Evolutionary conservation across 2,329 filamentous ascomycete genomes (phyloP).

Genomic region (Beauveria rudraprayagi): DNA sequence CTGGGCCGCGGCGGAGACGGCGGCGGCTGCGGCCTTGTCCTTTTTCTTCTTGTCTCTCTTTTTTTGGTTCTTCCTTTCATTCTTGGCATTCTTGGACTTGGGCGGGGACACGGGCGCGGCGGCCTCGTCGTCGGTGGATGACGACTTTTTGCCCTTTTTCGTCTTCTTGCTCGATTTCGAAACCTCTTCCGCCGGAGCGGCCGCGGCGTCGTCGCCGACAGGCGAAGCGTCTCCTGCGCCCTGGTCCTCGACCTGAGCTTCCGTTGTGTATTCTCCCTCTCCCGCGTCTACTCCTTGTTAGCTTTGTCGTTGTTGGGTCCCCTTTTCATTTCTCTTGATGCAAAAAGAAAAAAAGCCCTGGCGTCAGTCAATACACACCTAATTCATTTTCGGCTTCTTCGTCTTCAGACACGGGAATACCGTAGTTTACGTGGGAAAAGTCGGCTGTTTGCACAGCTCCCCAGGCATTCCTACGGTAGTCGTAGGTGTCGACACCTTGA

Average conservation of each 20-base stretch:
- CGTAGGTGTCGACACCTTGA: background rate
- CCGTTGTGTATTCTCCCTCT: constrained; percentile 10
- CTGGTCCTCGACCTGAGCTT: constrained; percentile 1
- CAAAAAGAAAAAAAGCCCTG: background rate
- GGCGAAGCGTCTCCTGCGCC: constrained; percentile 5
- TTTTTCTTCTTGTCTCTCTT: constrained; percentile 14
- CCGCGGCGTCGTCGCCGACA: background rate
- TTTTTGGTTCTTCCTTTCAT: constrained; percentile 18
- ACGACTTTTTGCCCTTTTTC: constrained; percentile 13
- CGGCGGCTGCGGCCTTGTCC: constrained; percentile 9
- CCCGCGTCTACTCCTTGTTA: background rate
- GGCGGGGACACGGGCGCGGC: background rate
- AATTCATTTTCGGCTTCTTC: constrained; percentile 6
- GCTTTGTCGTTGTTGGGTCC: no score
- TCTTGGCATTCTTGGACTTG: constrained; percentile 14
- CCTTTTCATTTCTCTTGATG: background rate
- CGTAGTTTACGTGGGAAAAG: constrained; percentile 4
- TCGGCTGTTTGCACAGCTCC: constrained; percentile 4
- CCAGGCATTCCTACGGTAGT: background rate
- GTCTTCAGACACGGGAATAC: background rate
- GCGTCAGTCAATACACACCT: background rate
- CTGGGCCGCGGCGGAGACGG: constrained; percentile 6
- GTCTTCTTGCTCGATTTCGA: constrained; percentile 12
- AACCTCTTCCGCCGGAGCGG: constrained; percentile 1
- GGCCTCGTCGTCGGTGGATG: background rate